A percentile compares a stretch with the other conserved stretches of the same genome.
These are phyloP conservation scores for Populus pruinosa DNA, from an alignment of 345 rosid genomes.

Conservation along the genomic window DNA sequence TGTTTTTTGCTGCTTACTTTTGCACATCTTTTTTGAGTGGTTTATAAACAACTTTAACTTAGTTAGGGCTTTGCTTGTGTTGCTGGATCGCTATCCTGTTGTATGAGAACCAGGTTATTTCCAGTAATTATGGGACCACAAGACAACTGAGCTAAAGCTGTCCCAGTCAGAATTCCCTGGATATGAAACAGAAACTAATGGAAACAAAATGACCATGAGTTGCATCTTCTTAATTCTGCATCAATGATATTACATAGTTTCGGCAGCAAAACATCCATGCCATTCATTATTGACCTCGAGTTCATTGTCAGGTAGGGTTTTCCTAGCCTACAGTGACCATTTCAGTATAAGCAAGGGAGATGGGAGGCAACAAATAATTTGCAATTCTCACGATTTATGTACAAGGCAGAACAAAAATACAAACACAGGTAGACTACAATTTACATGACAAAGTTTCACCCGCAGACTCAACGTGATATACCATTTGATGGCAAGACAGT, in stretches of 20 bases:
- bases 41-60: background rate
- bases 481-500: conserved; percentile 2
- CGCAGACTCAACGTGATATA: conserved; percentile 8
- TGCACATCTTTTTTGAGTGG: background rate
- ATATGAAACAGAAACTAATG: too few relatives aligned
- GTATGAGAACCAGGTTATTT: too few relatives aligned
- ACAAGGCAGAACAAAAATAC: background rate
- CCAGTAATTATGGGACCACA: background rate
- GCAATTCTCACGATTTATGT: background rate
- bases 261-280: background rate
- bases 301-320: too few relatives aligned
- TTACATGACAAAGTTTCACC: conserved; percentile 19
- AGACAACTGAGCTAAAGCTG: too few relatives aligned
- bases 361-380: background rate
- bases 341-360: background rate
- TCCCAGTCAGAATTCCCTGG: too few relatives aligned
- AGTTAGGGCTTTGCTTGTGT: background rate
- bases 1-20: background rate
- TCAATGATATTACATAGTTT: background rate
- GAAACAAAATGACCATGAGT: too few relatives aligned
- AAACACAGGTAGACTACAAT: conserved; percentile 1
- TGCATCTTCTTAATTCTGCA: background rate
- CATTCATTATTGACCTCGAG: background rate
- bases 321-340: too few relatives aligned
- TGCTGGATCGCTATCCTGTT: background rate